A percentile compares a stretch with the other conserved stretches of the same genome.
These are phyloP conservation scores for Alternaria longipes DNA, from an alignment of 2,329 filamentous ascomycete genomes.

Conservation along the genomic window DNA sequence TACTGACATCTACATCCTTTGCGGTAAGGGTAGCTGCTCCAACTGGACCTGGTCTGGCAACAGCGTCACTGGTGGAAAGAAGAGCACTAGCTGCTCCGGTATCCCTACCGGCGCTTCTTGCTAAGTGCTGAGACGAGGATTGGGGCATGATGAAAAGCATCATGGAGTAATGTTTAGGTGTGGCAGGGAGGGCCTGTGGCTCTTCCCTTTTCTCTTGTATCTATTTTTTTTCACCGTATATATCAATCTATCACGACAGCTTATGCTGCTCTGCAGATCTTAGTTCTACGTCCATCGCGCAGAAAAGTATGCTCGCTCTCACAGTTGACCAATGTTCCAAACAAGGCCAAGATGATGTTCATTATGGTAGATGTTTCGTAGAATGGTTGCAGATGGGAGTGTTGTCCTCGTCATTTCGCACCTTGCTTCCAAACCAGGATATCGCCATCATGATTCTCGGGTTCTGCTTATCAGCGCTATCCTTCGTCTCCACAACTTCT, in stretches of 20 bases:
- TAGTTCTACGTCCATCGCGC: not conserved
- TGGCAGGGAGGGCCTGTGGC: not conserved
- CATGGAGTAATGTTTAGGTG: not conserved
- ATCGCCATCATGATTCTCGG: no score
- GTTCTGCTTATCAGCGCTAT: not conserved
- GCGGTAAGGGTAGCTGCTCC: slow-evolving; percentile 62
- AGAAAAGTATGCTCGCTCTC: not conserved
- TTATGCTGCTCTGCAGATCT: not conserved
- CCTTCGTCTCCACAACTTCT: not conserved
- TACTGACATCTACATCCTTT: slow-evolving; percentile 63
- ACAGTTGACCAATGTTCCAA: not conserved
- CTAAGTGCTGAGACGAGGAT: slow-evolving; percentile 22
- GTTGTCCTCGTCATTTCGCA: not conserved
- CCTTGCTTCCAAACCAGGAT: not conserved
- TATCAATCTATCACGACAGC: not conserved
- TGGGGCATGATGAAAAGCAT: not conserved
- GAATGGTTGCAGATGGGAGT: not conserved
- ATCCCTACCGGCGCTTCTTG: slow-evolving; percentile 50
- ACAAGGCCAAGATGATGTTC: not conserved
- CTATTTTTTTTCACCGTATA: not conserved
- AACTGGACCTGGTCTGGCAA: slow-evolving; percentile 65
- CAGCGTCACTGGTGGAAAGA: slow-evolving; percentile 50
- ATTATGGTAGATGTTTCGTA: no score
- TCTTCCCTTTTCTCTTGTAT: slow-evolving; percentile 1
- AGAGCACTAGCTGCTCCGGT: slow-evolving; percentile 44